Evolutionary conservation across 192 early-diverging fungal species (phyloP), one percentile per base, ranked within the genome.

Genomic region (Coemansia sp.): DNA sequence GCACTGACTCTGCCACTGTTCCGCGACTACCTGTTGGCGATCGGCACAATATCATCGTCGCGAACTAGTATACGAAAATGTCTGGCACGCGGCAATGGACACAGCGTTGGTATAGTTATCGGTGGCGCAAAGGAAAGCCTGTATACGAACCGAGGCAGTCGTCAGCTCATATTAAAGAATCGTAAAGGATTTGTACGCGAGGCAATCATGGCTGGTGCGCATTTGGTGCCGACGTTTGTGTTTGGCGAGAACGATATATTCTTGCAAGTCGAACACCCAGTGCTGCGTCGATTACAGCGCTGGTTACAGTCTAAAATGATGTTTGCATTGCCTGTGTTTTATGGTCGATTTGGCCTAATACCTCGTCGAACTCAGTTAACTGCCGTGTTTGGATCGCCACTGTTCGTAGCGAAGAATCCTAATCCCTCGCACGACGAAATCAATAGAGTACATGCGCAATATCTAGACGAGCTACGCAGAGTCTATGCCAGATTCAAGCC

Each of bases 191-290:
- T 99, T 83, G 90, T 99, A 68, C 93, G 94, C 62, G 82, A 96
- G 55, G 97, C 97, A 6, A 87, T 98, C 6, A 85, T 87, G 43
- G 89, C 93, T 42, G 93, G 93, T 3, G 92, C 96, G 2, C 82
- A 81, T 9, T 82, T 99, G 10, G 93, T 95, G 8, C 97, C 97
- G 20, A 90, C 93, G 0, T 94, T 93, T 79, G 87, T 89, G 16
- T 98, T 99, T 87, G 97, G 97, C 44, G 96, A 99, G 76, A 96
- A 94, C 77, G 93, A 98, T 64, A 76, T 96, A 24, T 97, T 91
- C 81, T 87, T 90, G 41, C 94, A 95, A 57, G 84, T 93, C 40
- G 83, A 87, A 66, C 92, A 93, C 66, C 86, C 81, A 1, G 60
- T 87, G 52, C 60, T 95, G 22, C 87, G 88, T 24, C 76, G 75